Evolutionary conservation across 1,284 basidiomycete species (phyloP), one percentile per base, ranked within the genome.

Genomic region (Pseudozyma sp.): DNA sequence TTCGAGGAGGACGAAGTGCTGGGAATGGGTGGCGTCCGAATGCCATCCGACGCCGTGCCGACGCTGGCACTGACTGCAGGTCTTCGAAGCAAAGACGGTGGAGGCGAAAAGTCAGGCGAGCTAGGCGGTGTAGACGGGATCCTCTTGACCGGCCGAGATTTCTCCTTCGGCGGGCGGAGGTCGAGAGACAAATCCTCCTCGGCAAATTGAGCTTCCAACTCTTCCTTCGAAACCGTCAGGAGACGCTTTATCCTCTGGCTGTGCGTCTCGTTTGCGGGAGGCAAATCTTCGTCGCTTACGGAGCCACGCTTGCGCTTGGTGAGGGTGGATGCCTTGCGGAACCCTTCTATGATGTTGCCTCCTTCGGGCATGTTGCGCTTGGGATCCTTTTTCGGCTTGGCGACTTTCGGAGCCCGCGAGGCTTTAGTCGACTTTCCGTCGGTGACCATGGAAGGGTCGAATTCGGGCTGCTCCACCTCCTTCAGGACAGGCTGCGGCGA

Each of bases 401-500:
- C 54, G 46, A 54, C 45, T 40, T 69, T 63, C 39, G 59, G 54
- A 2, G 48, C 59, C 10, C 67, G 61, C 16, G 57, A 16, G n/a
- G 56, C 61, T 50, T 67, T 63, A 34, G 40, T 39, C 14, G 70
- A 11, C 44, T 61, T 55, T 17, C 51, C 58, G 11, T 66, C 56
- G n/a, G 55, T 58, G 29, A 78, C 66, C 67, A 76, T 68, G 4
- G 64, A 78, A 3, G 83, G 71, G 14, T 84, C 80, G 63, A 85
- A 85, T 31, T 82, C 77, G 17, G 81, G 83, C 49, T 85, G 82
- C 33, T 84, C 83, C 51, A 98, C 93, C 45, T 87, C 86, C 85
- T 92, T 90, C 86, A 97, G 92, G 31, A 93, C 85, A 71, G 90
- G 91, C 68, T 88, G 87, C 0, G 95, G 95, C 43, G 91, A 89